Evolutionary conservation across 2,329 filamentous ascomycete genomes (phyloP), one percentile per base, ranked within the genome.

Genomic region (Diaporthe destruens): DNA sequence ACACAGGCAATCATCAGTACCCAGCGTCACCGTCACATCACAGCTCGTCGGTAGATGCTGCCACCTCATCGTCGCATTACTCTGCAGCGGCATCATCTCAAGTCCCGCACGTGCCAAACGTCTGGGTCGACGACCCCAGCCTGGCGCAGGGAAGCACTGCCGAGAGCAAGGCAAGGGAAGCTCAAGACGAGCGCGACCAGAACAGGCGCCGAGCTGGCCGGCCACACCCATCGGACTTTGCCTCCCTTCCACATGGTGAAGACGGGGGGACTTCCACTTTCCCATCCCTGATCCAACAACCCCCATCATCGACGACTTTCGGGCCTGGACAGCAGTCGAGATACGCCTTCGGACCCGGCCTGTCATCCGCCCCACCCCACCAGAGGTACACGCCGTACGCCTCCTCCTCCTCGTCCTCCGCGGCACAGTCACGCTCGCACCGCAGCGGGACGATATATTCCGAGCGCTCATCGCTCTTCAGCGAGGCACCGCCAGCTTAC

Each of bases 401-500:
- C 7, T 63, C 75, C 23, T 49, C 68, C 20, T 76, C 78, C 47
- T 29, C 29, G 2, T 29, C 29, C 9, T 53, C 75, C 75, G 70
- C 75, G 76, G 67, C 56, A 71, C 73, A 32, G 77, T 75, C 74
- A 63, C 53, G 61, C 75, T 54, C 71, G 74, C 70, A 73, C 44
- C 74, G 76, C 72, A 77, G 77, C 44, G 74, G 75, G 44, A 79
- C 80, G 29, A 74, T 80, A 78, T 81, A 81, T 78, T 79, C 80
- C 32, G 80, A 82, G 68, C 73, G 74, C 66, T 75, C 74, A 36
- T 72, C 73, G 36, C 73, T 75, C 72, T 74, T 72, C 72, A 75
- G 47, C 79, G 85, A 86, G 71, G 85, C 86, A 7, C 87, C 87
- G 12, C 87, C 87, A 8, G 87, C 87, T 12, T 88, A 88, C 77